Evolutionary conservation across 1,284 basidiomycete genomes (phyloP).

Genomic region (Pterula multifida): DNA sequence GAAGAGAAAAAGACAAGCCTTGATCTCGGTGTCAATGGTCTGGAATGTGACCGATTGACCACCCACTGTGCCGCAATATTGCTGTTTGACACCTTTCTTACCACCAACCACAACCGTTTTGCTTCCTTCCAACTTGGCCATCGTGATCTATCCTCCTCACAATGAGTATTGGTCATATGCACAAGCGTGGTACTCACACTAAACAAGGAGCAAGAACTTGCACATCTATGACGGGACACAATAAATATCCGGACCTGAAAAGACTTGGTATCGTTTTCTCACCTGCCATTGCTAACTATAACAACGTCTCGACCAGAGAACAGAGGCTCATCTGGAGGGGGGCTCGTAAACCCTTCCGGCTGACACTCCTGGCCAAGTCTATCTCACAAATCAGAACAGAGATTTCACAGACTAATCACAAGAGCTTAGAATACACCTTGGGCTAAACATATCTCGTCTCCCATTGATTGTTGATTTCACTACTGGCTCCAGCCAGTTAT

Average conservation of each 20-base stretch:
- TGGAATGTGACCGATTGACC: conserved; percentile 45
- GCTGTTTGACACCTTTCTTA: conserved; percentile 31
- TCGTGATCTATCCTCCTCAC: conserved; percentile 51
- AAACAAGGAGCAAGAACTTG: conserved; percentile 48
- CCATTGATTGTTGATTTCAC: conserved; percentile 32
- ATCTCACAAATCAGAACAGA: background rate
- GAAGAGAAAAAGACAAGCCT: conserved; percentile 21
- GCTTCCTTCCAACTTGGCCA: conserved; percentile 45
- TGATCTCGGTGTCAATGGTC: conserved; percentile 46
- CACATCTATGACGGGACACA: too few relatives aligned
- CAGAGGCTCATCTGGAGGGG: conserved; percentile 30
- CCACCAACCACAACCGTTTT: conserved; percentile 47
- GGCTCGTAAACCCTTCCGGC: conserved; percentile 20
- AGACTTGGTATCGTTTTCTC: conserved; percentile 7
- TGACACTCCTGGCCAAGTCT: conserved; percentile 49
- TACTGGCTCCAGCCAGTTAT: conserved; percentile 34
- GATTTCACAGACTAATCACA: conserved; percentile 2
- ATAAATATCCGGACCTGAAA: too few relatives aligned
- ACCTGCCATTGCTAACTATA: conserved; percentile 46
- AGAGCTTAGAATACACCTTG: conserved; percentile 20
- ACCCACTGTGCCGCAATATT: conserved; percentile 52
- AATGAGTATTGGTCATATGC: conserved; percentile 4
- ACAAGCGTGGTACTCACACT: conserved; percentile 32
- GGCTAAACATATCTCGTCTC: conserved; percentile 34
- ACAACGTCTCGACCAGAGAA: conserved; percentile 41